Evolutionary conservation across 805 yeast genomes (phyloP), one percentile per base, ranked within the genome.

Genomic region (Clavispora fructus): DNA sequence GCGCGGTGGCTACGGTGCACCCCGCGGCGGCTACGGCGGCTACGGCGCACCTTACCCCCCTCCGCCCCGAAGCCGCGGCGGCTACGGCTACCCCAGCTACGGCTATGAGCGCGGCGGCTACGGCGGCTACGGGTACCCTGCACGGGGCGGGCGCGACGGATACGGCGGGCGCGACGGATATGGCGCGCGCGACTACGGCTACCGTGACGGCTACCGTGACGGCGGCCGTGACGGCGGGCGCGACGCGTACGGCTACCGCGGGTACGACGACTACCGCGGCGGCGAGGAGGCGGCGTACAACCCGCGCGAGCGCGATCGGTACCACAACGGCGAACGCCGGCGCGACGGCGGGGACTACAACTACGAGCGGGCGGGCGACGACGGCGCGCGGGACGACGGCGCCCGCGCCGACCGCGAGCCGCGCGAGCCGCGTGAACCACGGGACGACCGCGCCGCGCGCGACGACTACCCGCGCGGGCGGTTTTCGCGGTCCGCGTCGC

Each of bases 401-500:
- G 23, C 23, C 13, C 40, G 42, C 3, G 47, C 40, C 28, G 41
- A 38, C n/a, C 41, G 50, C 26, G 49, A 41, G 25, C 28, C 37
- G 12, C 37, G 48, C 29, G 48, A 37, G 16, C 31, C 41, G 17
- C 41, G 50, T 25, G 49, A 40, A 19, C 26, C 35, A 10, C 35
- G 48, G 25, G 49, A 39, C 28, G 29, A 41, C 13, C 29, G 29
- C 6, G 37, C 37, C 30, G 30, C 42, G n/a, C 52, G 35, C 35
- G 35, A 32, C 47, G 30, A 57, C 19, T 53, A 52, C 42, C 52
- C 49, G 26, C 49, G 62, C 32, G 61, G 63, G 28, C 60, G 65
- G 26, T 62, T 56, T 41, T 58, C 67, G 6, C 57, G 71, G 45
- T 61, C 69, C 26, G 68, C 67, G 14, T 63, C 71, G 11, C 59